Evolutionary conservation across 495 filamentous ascomycete genomes (phyloP), one percentile per base, ranked within the genome.

Genomic region (Chaetomidium leptoderma): DNA sequence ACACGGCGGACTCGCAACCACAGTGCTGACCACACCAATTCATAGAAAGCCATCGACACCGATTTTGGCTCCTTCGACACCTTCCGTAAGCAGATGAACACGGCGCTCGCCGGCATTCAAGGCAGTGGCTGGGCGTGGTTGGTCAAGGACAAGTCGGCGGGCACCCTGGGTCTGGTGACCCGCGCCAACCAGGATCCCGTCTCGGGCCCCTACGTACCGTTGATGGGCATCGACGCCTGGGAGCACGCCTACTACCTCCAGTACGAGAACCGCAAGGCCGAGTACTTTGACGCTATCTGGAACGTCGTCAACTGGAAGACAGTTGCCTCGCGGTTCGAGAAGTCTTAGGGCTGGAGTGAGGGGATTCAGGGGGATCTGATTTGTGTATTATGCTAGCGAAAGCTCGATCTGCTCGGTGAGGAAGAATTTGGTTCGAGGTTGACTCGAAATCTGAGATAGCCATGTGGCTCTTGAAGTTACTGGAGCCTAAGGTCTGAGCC

Each of bases 251-350:
- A 81, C 69, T 80, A 79, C 76, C 79, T 98, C 55, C 91, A 98
- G 79, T 98, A 98, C 74, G 82, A 96, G 81, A 98, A 97, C 78
- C 87, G 92, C 70, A 98, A 98, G 83, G 93, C 89, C 53, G 95
- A 97, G 73, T 98, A 98, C 78, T 96, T 98, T 74, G 83, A 83
- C 56, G 91, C 91, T 56, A 88, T 98, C 70, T 98, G 93, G 93
- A 90, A 97, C 62, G 90, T 98, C 46, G 78, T 96, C 66, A 95
- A 95, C 80, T 96, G 91, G 91, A 92, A 92, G 81, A 81, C 89
- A 23, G 93, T 88, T 27, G 91, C 92, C 73, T 83, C 87, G 78
- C 86, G 93, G 57, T 89, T 95, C 66, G 74, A 72, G 37, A 73
- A 74, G 66, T 59, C 68, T 33, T 77, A 58, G 17, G 16, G 2